A percentile compares a stretch with the other conserved stretches of the same genome.
These are phyloP conservation scores for Pleoardoris graminearum DNA, from an alignment of 2,329 filamentous ascomycete genomes.

Conservation along the genomic window DNA sequence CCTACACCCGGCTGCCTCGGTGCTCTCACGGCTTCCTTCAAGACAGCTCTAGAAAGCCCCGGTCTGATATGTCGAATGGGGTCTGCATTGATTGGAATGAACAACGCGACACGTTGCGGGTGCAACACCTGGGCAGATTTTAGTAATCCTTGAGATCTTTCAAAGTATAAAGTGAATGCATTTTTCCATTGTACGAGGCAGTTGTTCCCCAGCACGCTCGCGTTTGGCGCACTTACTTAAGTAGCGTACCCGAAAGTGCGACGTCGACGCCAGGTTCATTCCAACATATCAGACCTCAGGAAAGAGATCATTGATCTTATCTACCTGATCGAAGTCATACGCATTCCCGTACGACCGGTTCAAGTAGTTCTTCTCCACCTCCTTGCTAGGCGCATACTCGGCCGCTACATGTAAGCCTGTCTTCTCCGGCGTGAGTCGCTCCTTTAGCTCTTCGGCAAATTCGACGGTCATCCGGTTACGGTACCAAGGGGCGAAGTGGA, in stretches of 20 bases:
- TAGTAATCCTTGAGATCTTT: too few relatives aligned
- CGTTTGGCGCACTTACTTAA: too few relatives aligned
- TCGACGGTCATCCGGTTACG: slow-evolving; percentile 62
- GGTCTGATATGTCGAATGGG: too few relatives aligned
- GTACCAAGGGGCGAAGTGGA: slow-evolving; percentile 63
- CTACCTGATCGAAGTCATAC: slow-evolving; percentile 62
- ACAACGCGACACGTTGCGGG: too few relatives aligned
- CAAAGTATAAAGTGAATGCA: too few relatives aligned
- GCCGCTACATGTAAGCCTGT: slow-evolving; percentile 55
- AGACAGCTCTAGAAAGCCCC: not conserved
- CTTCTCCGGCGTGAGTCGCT: slow-evolving; percentile 49
- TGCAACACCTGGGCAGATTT: too few relatives aligned
- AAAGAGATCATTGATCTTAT: slow-evolving; percentile 32
- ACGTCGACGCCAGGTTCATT: too few relatives aligned
- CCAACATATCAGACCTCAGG: slow-evolving; percentile 12
- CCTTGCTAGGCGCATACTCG: slow-evolving; percentile 52
- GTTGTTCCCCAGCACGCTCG: too few relatives aligned
- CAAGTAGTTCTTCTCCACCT: slow-evolving; percentile 55
- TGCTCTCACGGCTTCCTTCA: not conserved
- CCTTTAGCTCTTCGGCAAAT: slow-evolving; percentile 55
- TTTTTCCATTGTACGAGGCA: too few relatives aligned
- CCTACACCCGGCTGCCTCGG: not conserved
- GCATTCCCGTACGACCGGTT: slow-evolving; percentile 63
- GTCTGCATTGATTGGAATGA: too few relatives aligned
- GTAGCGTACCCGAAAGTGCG: too few relatives aligned